Evolutionary conservation across 2,329 filamentous ascomycete genomes (phyloP).

Genomic region (Aspergillus bombycis): DNA sequence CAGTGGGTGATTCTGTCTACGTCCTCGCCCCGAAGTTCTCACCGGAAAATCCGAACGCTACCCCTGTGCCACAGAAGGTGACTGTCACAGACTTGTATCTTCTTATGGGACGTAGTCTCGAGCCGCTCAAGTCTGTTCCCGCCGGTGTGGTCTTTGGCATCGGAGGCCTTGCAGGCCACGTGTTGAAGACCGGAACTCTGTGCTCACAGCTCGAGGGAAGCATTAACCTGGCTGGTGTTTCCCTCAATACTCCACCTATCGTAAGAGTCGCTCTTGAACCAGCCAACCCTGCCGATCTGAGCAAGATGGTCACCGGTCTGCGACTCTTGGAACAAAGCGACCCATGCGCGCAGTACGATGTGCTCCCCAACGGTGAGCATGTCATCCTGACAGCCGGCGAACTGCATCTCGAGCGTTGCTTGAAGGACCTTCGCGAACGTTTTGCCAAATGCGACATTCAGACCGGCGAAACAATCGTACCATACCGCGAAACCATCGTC

Average conservation of each 20-base stretch:
- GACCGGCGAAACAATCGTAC: constrained; percentile 90
- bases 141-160: constrained; percentile 96
- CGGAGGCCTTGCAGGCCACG: constrained; percentile 84
- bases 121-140: constrained; percentile 79
- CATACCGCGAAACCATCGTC: constrained; percentile 91
- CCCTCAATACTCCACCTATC: constrained; percentile 81
- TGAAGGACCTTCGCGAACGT: constrained; percentile 89
- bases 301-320: constrained; percentile 91
- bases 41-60: constrained; percentile 72
- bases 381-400: constrained; percentile 93
- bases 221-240: constrained; percentile 87
- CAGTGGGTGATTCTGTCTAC: constrained; percentile 87
- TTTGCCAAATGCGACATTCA: constrained; percentile 96
- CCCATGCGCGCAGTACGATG: constrained; percentile 93
- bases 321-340: constrained; percentile 90
- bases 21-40: constrained; percentile 93
- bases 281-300: constrained; percentile 82
- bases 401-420: constrained; percentile 86
- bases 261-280: constrained; percentile 96
- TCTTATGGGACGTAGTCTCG: constrained; percentile 89
- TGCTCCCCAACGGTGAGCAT: constrained; percentile 89
- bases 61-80: constrained; percentile 77
- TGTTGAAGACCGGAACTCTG: constrained; percentile 94
- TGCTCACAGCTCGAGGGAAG: constrained; percentile 85
- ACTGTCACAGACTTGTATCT: constrained; percentile 88